Evolutionary conservation across 2,329 filamentous ascomycete genomes (phyloP).

Genomic region (Aspergillus sp.): DNA sequence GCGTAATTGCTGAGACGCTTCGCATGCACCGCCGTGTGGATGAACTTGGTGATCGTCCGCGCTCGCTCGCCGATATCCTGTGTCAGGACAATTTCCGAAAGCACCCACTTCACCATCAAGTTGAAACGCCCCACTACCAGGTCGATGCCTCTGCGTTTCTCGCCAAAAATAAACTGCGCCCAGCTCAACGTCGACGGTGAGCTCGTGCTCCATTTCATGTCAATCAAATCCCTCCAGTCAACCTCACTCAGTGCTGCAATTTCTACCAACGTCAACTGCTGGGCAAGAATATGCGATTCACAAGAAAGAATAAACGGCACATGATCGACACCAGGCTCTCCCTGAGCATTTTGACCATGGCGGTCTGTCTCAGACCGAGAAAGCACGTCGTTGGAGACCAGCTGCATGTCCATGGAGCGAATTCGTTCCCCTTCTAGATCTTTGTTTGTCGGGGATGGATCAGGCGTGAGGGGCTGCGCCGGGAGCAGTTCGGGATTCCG

Average conservation of each 20-base stretch:
- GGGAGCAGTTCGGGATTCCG: conserved; percentile 24
- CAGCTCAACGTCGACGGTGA: conserved; percentile 47
- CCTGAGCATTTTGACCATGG: conserved; percentile 6
- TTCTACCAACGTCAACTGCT: conserved; percentile 57
- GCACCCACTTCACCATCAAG: conserved; percentile 56
- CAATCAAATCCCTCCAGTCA: conserved; percentile 57
- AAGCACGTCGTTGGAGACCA: conserved; percentile 25
- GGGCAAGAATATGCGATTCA: conserved; percentile 50
- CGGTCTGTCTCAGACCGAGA: conserved; percentile 22
- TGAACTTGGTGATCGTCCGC: conserved; percentile 53
- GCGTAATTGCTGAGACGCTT: conserved; percentile 54
- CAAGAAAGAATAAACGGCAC: conserved; percentile 56
- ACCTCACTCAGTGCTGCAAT: conserved; percentile 57
- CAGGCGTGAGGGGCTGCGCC: conserved; percentile 32
- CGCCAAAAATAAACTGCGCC: conserved; percentile 51
- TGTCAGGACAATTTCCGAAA: conserved; percentile 54
- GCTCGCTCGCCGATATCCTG: conserved; percentile 49
- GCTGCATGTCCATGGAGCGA: conserved; percentile 16
- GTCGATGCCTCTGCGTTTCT: conserved; percentile 51
- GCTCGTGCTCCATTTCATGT: conserved; percentile 52
- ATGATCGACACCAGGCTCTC: conserved; percentile 32
- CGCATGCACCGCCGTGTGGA: conserved; percentile 52
- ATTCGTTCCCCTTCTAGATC: conserved; percentile 8
- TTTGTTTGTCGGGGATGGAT: conserved; percentile 30
- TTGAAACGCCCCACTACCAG: conserved; percentile 59